These are phyloP conservation scores for Colletotrichum sp. DNA, from an alignment of 2,329 filamentous ascomycete genomes.

Conservation along the genomic window DNA sequence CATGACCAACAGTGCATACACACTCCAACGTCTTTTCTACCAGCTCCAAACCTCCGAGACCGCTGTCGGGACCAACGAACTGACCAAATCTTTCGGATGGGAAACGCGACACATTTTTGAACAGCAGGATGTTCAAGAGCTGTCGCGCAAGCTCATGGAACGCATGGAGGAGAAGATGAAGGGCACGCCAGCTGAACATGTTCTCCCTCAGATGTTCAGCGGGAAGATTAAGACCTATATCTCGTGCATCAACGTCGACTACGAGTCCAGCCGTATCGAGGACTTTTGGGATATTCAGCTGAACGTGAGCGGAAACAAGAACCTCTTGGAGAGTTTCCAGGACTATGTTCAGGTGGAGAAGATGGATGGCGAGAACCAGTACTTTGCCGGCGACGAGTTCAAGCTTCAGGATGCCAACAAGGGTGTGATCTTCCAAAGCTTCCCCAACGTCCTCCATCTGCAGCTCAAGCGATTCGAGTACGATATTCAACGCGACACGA, in stretches of 20 bases:
- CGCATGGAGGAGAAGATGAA: conserved; percentile 98
- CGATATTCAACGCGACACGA: conserved; percentile 92
- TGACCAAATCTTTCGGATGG: conserved; percentile 98
- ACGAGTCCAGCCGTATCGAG: conserved; percentile 92
- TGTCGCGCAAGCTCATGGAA: conserved; percentile 97
- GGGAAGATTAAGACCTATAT: conserved; percentile 99
- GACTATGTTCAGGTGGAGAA: conserved; percentile 98
- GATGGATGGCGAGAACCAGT: conserved; percentile 97
- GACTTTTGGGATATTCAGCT: conserved; percentile 99
- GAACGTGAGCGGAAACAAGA: conserved; percentile 94
- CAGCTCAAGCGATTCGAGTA: conserved; percentile 99
- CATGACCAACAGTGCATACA: conserved; percentile 88
- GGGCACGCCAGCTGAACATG: conserved; percentile 88
- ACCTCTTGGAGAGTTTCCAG: conserved; percentile 89
- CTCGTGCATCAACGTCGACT: conserved; percentile 97
- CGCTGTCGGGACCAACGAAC: conserved; percentile 88
- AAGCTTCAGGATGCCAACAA: conserved; percentile 97
- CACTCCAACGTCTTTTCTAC: conserved; percentile 92
- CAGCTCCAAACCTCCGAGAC: conserved; percentile 84
- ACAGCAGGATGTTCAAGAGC: conserved; percentile 97
- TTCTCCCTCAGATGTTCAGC: conserved; percentile 88
- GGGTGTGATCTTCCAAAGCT: conserved; percentile 95
- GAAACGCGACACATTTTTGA: conserved; percentile 98
- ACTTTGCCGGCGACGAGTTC: conserved; percentile 87
- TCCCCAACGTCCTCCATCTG: conserved; percentile 91